phyloP scores from a whole-genome alignment of 208 protist genomes.

The Angomonas desouzai region DNA sequence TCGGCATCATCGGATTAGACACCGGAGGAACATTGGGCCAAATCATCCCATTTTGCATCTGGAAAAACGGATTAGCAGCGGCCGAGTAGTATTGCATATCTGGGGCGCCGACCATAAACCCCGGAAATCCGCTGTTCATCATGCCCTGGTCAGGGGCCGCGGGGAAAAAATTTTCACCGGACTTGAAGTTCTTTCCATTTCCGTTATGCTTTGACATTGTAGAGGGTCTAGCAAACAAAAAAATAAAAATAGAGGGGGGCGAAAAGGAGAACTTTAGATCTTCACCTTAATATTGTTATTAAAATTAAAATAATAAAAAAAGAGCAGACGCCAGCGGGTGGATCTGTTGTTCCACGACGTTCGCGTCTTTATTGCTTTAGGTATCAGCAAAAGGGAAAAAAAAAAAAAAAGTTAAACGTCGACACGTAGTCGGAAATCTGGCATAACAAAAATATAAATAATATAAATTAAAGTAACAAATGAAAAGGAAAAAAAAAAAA shows the following conservation, averaged over 20 bases:
- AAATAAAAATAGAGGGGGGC: no score
- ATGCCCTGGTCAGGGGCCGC: background rate
- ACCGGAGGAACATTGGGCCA: background rate
- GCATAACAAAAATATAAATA: background rate
- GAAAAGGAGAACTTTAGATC: no score
- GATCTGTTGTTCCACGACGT: no score
- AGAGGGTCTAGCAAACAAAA: background rate
- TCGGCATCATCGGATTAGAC: background rate
- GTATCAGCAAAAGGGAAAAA: no score
- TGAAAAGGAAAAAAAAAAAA: conserved; percentile 8
- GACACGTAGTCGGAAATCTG: background rate
- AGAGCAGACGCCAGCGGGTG: no score
- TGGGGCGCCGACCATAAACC: background rate
- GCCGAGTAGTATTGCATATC: background rate
- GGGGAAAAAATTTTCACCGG: background rate
- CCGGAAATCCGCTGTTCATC: background rate
- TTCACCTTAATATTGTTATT: no score
- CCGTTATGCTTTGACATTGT: background rate
- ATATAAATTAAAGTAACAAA: background rate
- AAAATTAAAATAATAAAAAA: no score
- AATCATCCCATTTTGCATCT: background rate
- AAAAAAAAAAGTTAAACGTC: background rate
- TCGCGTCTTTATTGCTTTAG: no score
- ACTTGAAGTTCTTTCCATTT: background rate
- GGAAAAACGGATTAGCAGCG: background rate